These are phyloP conservation scores for Penicillium sclerotiorum DNA, from an alignment of 2,329 filamentous ascomycete genomes.

Conservation along the genomic window DNA sequence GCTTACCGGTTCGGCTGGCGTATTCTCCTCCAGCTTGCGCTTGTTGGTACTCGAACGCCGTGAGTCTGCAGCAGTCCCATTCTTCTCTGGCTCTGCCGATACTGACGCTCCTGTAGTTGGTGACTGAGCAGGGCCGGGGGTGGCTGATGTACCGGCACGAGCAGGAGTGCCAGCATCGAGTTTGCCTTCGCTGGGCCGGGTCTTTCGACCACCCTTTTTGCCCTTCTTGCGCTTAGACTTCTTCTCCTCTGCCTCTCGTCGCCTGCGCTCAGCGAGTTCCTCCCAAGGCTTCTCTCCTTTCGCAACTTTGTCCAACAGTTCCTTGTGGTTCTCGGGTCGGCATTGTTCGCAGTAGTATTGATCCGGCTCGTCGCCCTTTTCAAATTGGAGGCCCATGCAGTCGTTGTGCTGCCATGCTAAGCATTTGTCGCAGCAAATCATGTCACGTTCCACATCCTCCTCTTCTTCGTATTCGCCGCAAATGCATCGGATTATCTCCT, in stretches of 20 bases:
- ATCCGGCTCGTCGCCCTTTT: constrained; percentile 72
- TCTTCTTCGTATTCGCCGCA: constrained; percentile 86
- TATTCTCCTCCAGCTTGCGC: constrained; percentile 47
- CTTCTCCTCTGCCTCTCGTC: constrained; percentile 62
- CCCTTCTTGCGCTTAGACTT: constrained; percentile 61
- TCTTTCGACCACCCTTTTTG: constrained; percentile 62
- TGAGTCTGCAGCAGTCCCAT: constrained; percentile 26
- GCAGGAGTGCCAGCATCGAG: constrained; percentile 48
- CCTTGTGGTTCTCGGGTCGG: constrained; percentile 78
- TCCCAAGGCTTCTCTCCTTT: constrained; percentile 88
- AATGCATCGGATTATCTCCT: constrained; percentile 87
- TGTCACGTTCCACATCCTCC: constrained; percentile 82
- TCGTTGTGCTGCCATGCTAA: constrained; percentile 96
- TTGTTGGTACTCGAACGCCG: constrained; percentile 41
- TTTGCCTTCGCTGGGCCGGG: constrained; percentile 64
- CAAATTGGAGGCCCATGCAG: constrained; percentile 84
- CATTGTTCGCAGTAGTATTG: constrained; percentile 94
- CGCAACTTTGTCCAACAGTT: constrained; percentile 74
- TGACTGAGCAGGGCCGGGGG: constrained; percentile 28
- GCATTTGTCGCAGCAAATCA: constrained; percentile 95
- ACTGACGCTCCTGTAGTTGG: constrained; percentile 27
- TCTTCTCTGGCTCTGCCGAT: constrained; percentile 31
- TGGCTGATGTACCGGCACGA: constrained; percentile 31
- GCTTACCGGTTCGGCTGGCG: constrained; percentile 39
- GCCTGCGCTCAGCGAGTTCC: constrained; percentile 63